Conservation (phyloP, 345 rosid genomes). For the Laguncularia racemosa region DNA sequence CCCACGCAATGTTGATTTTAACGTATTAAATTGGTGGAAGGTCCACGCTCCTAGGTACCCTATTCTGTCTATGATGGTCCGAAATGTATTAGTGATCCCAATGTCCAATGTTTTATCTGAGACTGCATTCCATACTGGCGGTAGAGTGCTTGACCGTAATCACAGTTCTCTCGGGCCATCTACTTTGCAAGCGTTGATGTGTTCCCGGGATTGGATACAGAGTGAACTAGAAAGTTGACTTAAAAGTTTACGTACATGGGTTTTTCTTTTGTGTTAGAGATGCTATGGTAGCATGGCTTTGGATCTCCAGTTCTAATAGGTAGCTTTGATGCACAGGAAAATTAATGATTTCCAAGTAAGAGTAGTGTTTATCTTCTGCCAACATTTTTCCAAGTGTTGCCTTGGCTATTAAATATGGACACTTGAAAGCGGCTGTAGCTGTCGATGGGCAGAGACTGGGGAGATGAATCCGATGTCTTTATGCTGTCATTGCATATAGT, state of each 20-base stretch:
- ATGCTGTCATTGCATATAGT: too few relatives aligned
- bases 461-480: too few relatives aligned
- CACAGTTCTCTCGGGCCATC: conserved; percentile 44
- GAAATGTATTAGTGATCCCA: conserved; percentile 54
- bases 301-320: neutral
- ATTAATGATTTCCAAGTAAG: neutral
- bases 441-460: too few relatives aligned
- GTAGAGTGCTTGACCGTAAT: conserved; percentile 39
- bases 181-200: conserved; percentile 70
- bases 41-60: conserved; percentile 77
- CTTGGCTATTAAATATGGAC: too few relatives aligned
- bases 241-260: neutral
- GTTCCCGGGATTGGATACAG: conserved; percentile 75
- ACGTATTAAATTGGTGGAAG: conserved; percentile 78
- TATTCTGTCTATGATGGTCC: conserved; percentile 72
- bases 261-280: conserved; percentile 1
- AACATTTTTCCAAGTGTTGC: too few relatives aligned
- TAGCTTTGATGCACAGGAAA: conserved; percentile 2
- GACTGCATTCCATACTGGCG: conserved; percentile 28
- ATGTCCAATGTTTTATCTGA: conserved; percentile 43
- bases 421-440: too few relatives aligned
- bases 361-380: too few relatives aligned
- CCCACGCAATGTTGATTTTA: conserved; percentile 58
- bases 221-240: conserved; percentile 33
- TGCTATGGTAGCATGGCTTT: conserved; percentile 5